phyloP scores from a whole-genome alignment of 768 basidiomycete species.

The Russula sp. region DNA sequence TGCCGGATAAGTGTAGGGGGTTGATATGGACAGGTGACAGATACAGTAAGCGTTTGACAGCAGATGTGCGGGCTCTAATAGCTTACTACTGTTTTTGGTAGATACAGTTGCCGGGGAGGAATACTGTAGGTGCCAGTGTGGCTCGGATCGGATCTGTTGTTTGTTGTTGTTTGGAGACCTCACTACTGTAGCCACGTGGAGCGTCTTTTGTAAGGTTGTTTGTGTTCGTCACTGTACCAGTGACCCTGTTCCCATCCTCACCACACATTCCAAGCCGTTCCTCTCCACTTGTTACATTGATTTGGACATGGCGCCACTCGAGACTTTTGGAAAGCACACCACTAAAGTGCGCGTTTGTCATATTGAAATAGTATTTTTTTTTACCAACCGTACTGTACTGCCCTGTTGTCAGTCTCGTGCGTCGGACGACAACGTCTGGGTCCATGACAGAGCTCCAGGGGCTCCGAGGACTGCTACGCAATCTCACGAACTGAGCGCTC shows the following conservation, averaged over 20 bases:
- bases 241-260: too few relatives aligned
- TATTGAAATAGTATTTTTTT: neutral
- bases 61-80: too few relatives aligned
- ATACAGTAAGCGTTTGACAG: too few relatives aligned
- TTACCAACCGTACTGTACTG: neutral
- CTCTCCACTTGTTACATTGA: neutral
- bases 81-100: too few relatives aligned
- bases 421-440: constrained; percentile 14
- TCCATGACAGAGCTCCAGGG: constrained; percentile 18
- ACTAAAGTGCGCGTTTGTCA: constrained; percentile 1
- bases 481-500: neutral
- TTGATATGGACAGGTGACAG: too few relatives aligned
- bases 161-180: neutral
- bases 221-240: too few relatives aligned
- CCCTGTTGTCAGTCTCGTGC: constrained; percentile 15
- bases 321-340: neutral
- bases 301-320: constrained; percentile 8
- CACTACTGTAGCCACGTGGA: neutral
- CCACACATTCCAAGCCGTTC: neutral
- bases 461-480: neutral
- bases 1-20: too few relatives aligned
- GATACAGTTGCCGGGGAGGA: too few relatives aligned
- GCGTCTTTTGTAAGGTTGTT: neutral
- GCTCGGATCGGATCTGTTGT: too few relatives aligned
- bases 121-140: too few relatives aligned